These are phyloP conservation scores for Naegleria fowleri DNA, from an alignment of 208 protist species.

Conservation along the genomic window DNA sequence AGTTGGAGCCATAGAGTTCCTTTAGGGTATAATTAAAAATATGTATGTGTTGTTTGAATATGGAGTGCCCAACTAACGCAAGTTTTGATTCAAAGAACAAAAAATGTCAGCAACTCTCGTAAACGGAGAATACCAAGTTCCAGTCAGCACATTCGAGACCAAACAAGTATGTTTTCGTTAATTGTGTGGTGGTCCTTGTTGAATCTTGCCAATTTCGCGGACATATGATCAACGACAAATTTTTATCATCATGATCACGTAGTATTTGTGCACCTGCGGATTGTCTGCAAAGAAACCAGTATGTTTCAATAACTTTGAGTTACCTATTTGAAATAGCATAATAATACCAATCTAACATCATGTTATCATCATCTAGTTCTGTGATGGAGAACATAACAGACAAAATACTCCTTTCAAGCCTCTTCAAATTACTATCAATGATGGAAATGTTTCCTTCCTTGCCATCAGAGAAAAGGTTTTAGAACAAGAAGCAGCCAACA, in stretches of 20 bases:
- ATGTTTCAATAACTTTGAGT: background rate
- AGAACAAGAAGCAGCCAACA: background rate
- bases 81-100: too few species aligned
- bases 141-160: background rate
- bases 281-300: background rate
- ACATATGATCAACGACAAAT: too few species aligned
- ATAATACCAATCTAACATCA: background rate
- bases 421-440: background rate
- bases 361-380: background rate
- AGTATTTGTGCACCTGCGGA: constrained; percentile 7
- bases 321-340: too few species aligned
- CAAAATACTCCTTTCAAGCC: background rate
- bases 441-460: background rate
- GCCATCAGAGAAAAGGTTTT: background rate
- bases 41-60: too few species aligned
- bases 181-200: too few species aligned
- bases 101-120: too few species aligned
- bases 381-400: background rate
- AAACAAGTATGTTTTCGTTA: background rate
- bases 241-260: background rate
- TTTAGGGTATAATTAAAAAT: too few species aligned
- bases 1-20: too few species aligned
- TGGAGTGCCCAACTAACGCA: too few species aligned
- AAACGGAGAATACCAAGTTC: too few species aligned
- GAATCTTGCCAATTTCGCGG: too few species aligned